Conservation (phyloP, 441 rosid genomes). For the Pelargonium australe region DNA sequence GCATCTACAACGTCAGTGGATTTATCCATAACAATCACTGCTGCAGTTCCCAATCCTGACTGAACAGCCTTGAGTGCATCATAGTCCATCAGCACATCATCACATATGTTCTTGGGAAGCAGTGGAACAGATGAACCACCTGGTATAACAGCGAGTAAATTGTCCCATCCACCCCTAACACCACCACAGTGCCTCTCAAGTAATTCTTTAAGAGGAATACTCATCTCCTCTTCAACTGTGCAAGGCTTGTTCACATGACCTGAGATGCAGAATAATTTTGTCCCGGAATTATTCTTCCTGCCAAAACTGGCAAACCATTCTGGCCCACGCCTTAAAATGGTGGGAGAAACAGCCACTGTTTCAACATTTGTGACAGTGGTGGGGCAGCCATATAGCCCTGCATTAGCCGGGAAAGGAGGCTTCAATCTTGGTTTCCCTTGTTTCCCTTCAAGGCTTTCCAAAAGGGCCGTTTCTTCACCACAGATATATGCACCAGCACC, state of each 20-base stretch:
- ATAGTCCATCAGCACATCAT: conserved; percentile 92
- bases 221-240: conserved; percentile 98
- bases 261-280: conserved; percentile 79
- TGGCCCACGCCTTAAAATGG: conserved; percentile 91
- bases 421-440: conserved; percentile 99
- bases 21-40: conserved; percentile 97
- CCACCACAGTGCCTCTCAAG: conserved; percentile 97
- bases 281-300: conserved; percentile 88
- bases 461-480: conserved; percentile 97
- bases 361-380: conserved; percentile 97
- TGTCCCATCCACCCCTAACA: conserved; percentile 96
- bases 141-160: conserved; percentile 86
- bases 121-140: conserved; percentile 97
- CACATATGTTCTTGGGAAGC: conserved; percentile 74
- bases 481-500: conserved; percentile 99
- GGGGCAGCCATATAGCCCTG: conserved; percentile 95
- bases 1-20: conserved; percentile 99
- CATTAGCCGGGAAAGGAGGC: conserved; percentile 99
- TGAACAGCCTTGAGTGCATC: conserved; percentile 98
- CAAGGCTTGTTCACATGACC: conserved; percentile 98
- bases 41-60: conserved; percentile 94
- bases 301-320: conserved; percentile 99
- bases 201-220: conserved; percentile 86
- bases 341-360: conserved; percentile 96
- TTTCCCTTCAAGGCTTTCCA: conserved; percentile 98